phyloP scores from a whole-genome alignment of 78 protist genomes.

The Ministeria vibrans region DNA sequence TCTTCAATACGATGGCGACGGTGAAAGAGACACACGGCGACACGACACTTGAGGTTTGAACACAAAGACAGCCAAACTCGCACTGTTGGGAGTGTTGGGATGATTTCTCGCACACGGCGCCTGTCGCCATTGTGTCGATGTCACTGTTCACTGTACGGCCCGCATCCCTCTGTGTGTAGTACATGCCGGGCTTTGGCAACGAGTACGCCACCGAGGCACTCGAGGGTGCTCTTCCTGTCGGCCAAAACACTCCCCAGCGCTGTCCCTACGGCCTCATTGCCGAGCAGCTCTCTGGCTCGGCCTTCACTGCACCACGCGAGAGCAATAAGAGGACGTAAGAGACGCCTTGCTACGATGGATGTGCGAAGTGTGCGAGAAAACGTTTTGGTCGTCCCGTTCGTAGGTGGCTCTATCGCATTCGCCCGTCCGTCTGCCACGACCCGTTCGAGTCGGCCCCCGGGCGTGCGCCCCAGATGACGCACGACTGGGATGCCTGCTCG shows the following conservation, averaged over 20 bases:
- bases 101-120: background rate
- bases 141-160: background rate
- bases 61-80: too few relatives aligned
- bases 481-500: conserved; percentile 14
- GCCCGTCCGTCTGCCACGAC: conserved; percentile 65
- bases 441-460: conserved; percentile 14
- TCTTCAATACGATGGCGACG: background rate
- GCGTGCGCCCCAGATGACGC: background rate
- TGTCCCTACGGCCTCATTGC: conserved; percentile 84
- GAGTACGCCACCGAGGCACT: conserved; percentile 64
- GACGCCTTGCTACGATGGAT: too few relatives aligned
- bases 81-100: background rate
- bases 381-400: too few relatives aligned
- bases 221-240: conserved; percentile 74
- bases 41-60: background rate
- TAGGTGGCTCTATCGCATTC: conserved; percentile 80
- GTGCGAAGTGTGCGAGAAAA: too few relatives aligned
- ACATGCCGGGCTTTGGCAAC: conserved; percentile 75
- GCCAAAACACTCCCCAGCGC: conserved; percentile 82
- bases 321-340: conserved; percentile 56
- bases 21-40: background rate
- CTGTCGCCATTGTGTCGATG: background rate
- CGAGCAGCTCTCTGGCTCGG: conserved; percentile 87
- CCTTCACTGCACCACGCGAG: conserved; percentile 78
- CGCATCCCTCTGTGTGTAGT: conserved; percentile 29